Evolutionary conservation across 768 basidiomycete genomes (phyloP).

Genomic region (Gloeopeniophorella convolvens): DNA sequence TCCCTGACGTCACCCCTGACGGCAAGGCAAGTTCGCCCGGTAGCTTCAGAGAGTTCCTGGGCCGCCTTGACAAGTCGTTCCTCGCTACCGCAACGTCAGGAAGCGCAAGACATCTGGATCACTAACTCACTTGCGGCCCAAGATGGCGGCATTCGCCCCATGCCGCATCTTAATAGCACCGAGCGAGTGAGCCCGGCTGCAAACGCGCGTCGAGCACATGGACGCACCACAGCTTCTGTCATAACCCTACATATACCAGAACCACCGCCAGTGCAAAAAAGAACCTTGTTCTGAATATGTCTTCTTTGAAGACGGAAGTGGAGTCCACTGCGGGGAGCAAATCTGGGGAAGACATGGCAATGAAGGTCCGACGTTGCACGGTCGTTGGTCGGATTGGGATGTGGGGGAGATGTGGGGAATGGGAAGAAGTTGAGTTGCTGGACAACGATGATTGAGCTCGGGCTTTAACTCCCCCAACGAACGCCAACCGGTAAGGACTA

Average conservation of each 20-base stretch:
- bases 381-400: too few species aligned
- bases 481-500: too few species aligned
- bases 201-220: neutral
- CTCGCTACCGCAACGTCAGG: constrained; percentile 37
- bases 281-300: constrained; percentile 86
- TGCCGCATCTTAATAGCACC: constrained; percentile 57
- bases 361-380: too few species aligned
- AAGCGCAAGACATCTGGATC: constrained; percentile 1
- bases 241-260: constrained; percentile 90
- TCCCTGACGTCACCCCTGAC: constrained; percentile 79
- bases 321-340: constrained; percentile 47
- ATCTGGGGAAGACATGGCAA: constrained; percentile 36
- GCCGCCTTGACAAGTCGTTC: constrained; percentile 68
- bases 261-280: constrained; percentile 88
- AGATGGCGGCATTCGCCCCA: constrained; percentile 74
- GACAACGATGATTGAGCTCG: too few species aligned
- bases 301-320: constrained; percentile 59
- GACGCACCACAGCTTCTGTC: constrained; percentile 72
- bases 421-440: too few species aligned
- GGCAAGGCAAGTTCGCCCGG: constrained; percentile 66
- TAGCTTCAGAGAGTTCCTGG: constrained; percentile 58
- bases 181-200: neutral
- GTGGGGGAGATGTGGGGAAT: too few species aligned
- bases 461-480: too few species aligned
- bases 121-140: constrained; percentile 73